Percentiles rank a stretch among this genome's conserved stretches.
phyloP scores from a whole-genome alignment of 23 red algal genomes.

The Gracilaria vermiculophylla region DNA sequence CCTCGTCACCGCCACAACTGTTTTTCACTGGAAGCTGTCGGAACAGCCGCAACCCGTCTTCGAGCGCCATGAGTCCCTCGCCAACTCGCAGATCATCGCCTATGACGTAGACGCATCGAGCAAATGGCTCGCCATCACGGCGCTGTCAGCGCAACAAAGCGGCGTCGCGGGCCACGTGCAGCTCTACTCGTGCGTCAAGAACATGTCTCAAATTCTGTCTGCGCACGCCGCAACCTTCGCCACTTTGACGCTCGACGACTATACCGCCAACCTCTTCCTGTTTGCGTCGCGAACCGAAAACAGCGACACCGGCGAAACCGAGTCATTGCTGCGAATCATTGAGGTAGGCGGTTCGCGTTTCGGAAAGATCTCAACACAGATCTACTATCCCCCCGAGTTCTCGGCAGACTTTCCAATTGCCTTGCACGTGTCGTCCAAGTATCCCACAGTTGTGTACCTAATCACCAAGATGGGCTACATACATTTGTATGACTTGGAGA shows the following conservation, averaged over 20 bases:
- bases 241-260: constrained; percentile 5
- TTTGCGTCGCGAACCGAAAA: constrained; percentile 54
- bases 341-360: constrained; percentile 82
- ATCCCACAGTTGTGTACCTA: constrained; percentile 75
- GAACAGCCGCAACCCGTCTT: constrained; percentile 57
- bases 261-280: constrained; percentile 43
- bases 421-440: constrained; percentile 67
- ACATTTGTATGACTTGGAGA: constrained; percentile 89
- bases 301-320: constrained; percentile 5
- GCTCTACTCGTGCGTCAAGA: constrained; percentile 81
- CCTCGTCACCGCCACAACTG: constrained; percentile 70
- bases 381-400: constrained; percentile 83
- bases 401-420: constrained; percentile 80
- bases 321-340: constrained; percentile 73
- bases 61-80: constrained; percentile 69
- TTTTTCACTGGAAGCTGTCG: constrained; percentile 78
- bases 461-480: constrained; percentile 90
- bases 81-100: constrained; percentile 75
- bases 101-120: constrained; percentile 41
- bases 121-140: constrained; percentile 77
- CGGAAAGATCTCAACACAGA: constrained; percentile 80
- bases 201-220: constrained; percentile 77
- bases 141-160: constrained; percentile 1
- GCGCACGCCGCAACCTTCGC: constrained; percentile 88
- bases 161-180: constrained; percentile 80